phyloP scores from a whole-genome alignment of 495 filamentous ascomycete genomes.

The Annulohypoxylon stygium region DNA sequence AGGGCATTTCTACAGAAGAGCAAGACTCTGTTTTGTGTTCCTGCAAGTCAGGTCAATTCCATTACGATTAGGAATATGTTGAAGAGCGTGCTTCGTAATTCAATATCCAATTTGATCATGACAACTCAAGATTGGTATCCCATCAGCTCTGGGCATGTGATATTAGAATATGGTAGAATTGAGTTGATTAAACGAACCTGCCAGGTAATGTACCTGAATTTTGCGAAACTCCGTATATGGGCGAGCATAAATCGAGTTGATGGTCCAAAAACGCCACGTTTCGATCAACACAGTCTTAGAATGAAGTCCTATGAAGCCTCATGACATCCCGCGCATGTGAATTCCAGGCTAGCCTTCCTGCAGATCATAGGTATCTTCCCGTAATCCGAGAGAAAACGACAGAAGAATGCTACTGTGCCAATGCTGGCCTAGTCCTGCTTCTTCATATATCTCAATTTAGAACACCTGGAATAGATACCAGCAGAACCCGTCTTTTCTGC shows the following conservation, averaged over 20 bases:
- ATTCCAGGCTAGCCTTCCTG: not conserved
- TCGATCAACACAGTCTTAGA: not conserved
- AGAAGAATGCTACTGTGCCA: conserved; percentile 4
- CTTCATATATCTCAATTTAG: conserved; percentile 38
- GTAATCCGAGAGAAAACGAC: conserved; percentile 26
- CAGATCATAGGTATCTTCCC: conserved; percentile 32
- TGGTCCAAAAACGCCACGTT: conserved; percentile 34
- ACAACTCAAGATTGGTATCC: no score
- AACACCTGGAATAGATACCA: conserved; percentile 14
- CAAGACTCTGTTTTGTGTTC: no score
- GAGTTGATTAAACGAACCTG: not conserved
- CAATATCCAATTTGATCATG: no score
- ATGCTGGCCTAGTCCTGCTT: conserved; percentile 1
- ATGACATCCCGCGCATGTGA: conserved; percentile 5
- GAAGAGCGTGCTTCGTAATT: no score
- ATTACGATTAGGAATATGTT: no score
- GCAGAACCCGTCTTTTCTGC: conserved; percentile 13
- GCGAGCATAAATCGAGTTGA: no score
- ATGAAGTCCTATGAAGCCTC: not conserved
- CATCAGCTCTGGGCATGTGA: no score
- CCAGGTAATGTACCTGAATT: no score
- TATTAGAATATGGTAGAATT: not conserved
- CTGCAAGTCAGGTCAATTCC: no score
- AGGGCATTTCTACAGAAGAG: no score
- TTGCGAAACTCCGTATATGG: no score